These are phyloP conservation scores for Panellus pusillus DNA, from an alignment of 768 basidiomycete genomes.

Conservation along the genomic window DNA sequence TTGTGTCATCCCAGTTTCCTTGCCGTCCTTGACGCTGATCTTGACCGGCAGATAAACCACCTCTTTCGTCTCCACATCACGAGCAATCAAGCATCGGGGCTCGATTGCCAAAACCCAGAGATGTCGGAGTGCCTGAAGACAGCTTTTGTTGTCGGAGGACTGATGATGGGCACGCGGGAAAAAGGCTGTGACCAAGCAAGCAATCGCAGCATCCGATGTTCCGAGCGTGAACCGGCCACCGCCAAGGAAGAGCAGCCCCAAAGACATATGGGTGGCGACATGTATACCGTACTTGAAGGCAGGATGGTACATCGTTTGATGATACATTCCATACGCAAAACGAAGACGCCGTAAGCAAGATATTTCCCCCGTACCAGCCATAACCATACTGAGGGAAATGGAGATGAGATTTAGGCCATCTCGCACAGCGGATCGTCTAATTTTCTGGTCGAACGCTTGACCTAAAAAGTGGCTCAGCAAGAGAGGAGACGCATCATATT, in stretches of 20 bases:
- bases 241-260: constrained; percentile 92
- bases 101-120: constrained; percentile 96
- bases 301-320: constrained; percentile 58
- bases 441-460: constrained; percentile 80
- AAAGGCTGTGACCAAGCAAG: constrained; percentile 85
- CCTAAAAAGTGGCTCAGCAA: constrained; percentile 41
- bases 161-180: constrained; percentile 83
- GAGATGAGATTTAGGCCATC: constrained; percentile 89
- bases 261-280: constrained; percentile 84
- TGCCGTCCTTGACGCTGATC: constrained; percentile 72
- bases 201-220: constrained; percentile 88
- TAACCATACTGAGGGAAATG: constrained; percentile 85
- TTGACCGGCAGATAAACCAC: constrained; percentile 93
- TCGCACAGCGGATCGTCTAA: constrained; percentile 83
- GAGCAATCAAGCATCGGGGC: constrained; percentile 86
- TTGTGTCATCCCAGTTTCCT: constrained; percentile 63
- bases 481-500: neutral
- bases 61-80: constrained; percentile 90
- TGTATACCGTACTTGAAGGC: constrained; percentile 86
- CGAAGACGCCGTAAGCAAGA: constrained; percentile 84
- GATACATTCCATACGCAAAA: constrained; percentile 86
- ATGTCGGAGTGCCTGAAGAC: constrained; percentile 90
- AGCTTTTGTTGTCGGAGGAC: constrained; percentile 86
- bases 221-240: constrained; percentile 91
- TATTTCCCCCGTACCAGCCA: constrained; percentile 97